phyloP scores from a whole-genome alignment of 2,329 filamentous ascomycete genomes.

The Cladophialophora carrionii region DNA sequence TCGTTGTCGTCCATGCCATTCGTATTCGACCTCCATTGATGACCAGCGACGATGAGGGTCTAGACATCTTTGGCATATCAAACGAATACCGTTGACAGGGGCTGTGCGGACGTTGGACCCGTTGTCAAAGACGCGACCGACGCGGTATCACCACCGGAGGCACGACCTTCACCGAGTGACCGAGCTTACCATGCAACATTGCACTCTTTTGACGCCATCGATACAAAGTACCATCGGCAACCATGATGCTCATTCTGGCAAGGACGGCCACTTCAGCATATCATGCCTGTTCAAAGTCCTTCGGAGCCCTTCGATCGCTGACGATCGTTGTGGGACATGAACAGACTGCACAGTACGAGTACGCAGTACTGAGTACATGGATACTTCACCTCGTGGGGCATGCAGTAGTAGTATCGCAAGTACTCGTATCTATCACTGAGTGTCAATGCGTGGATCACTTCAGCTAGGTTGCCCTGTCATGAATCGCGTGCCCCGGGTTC shows the following conservation, averaged over 20 bases:
- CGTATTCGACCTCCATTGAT: constrained; percentile 36
- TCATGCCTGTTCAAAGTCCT: neutral
- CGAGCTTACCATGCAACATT: neutral
- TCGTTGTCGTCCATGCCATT: constrained; percentile 53
- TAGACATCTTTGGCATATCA: neutral
- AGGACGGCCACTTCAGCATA: neutral
- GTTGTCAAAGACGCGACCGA: neutral
- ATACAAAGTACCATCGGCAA: neutral
- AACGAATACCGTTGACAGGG: neutral
- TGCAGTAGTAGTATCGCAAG: no score
- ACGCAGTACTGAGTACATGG: no score
- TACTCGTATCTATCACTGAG: no score
- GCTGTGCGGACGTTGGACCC: neutral
- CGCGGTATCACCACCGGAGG: neutral
- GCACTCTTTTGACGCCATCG: neutral
- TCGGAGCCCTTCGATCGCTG: neutral
- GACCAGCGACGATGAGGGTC: constrained; percentile 6
- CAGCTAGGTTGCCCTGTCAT: no score
- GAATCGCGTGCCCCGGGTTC: no score
- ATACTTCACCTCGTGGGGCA: no score
- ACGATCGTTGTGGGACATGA: neutral
- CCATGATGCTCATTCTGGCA: neutral
- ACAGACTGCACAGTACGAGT: neutral
- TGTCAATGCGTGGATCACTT: no score
- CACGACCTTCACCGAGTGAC: neutral